These are phyloP conservation scores for Sporothrix pallida DNA, from an alignment of 2,329 filamentous ascomycete genomes.

Conservation along the genomic window DNA sequence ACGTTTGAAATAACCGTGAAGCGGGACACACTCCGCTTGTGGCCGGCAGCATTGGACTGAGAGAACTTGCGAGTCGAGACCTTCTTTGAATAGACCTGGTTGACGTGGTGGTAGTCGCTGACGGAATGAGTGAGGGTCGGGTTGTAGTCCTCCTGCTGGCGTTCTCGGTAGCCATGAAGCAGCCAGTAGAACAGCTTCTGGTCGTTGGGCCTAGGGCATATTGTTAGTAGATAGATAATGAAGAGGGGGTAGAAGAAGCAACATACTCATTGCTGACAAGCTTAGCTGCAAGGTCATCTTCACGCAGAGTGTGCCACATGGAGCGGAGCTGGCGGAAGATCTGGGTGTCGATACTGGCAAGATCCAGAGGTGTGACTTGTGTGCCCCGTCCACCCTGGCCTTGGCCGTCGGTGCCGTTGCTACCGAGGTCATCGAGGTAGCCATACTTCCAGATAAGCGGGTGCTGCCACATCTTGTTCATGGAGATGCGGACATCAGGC, in stretches of 20 bases:
- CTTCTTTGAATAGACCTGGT: constrained; percentile 64
- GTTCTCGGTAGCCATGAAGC: constrained; percentile 79
- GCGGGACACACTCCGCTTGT: constrained; percentile 61
- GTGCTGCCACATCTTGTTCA: constrained; percentile 84
- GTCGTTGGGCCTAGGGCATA: constrained; percentile 70
- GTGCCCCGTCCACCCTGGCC: constrained; percentile 65
- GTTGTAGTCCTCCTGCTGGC: constrained; percentile 86
- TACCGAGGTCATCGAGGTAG: constrained; percentile 72
- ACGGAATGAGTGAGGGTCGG: constrained; percentile 80
- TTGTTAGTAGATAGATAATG: not conserved
- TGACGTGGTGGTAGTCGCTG: constrained; percentile 88
- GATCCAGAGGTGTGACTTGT: constrained; percentile 62
- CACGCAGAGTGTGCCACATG: constrained; percentile 85
- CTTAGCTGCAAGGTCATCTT: constrained; percentile 71
- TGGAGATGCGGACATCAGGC: constrained; percentile 77
- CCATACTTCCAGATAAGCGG: constrained; percentile 86
- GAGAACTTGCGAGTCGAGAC: constrained; percentile 67
- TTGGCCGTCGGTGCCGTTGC: constrained; percentile 51
- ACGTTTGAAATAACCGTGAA: constrained; percentile 71
- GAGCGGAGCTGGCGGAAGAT: constrained; percentile 85
- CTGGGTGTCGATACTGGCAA: constrained; percentile 76
- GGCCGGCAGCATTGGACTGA: constrained; percentile 52
- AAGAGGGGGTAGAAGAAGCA: not conserved
- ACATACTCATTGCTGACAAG: constrained; percentile 70
- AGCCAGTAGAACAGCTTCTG: constrained; percentile 94